Conservation (phyloP, 495 filamentous ascomycete species). For the Podospora pseudocomata region DNA sequence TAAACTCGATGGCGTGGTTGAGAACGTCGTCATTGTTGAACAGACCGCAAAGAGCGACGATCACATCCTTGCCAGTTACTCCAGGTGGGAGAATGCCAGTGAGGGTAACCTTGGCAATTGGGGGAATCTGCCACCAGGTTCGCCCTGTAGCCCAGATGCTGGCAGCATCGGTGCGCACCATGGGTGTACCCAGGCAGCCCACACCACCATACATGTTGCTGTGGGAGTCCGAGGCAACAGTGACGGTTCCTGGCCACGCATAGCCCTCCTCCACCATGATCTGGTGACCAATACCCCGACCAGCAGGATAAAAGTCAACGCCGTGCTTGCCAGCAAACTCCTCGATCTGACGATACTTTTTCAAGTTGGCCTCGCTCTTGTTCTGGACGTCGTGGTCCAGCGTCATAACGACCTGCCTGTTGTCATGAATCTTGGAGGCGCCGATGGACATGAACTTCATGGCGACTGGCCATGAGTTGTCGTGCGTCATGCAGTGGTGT, state of each 20-base stretch:
- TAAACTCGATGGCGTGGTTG: constrained; percentile 91
- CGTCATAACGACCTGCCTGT: constrained; percentile 78
- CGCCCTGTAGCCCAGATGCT: constrained; percentile 80
- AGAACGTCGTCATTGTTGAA: constrained; percentile 89
- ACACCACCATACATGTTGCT: constrained; percentile 91
- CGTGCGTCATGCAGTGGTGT: constrained; percentile 82
- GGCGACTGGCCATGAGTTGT: constrained; percentile 86
- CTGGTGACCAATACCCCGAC: constrained; percentile 54
- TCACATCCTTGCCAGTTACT: constrained; percentile 94
- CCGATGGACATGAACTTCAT: constrained; percentile 86
- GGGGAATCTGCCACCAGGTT: constrained; percentile 90
- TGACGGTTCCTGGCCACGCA: constrained; percentile 77
- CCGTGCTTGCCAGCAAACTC: constrained; percentile 78
- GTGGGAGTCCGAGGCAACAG: constrained; percentile 80
- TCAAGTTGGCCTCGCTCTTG: constrained; percentile 73
- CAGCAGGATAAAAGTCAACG: constrained; percentile 80
- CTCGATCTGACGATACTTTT: constrained; percentile 83
- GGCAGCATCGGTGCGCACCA: constrained; percentile 85
- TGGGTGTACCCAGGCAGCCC: constrained; percentile 67
- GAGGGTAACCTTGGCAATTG: constrained; percentile 75
- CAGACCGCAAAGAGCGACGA: constrained; percentile 81
- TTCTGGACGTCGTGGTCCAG: constrained; percentile 95
- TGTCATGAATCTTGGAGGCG: constrained; percentile 68
- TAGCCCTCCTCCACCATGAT: constrained; percentile 41
- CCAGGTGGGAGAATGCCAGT: constrained; percentile 71